phyloP scores from a whole-genome alignment of 768 basidiomycete genomes.

The Tulasnella sp. region DNA sequence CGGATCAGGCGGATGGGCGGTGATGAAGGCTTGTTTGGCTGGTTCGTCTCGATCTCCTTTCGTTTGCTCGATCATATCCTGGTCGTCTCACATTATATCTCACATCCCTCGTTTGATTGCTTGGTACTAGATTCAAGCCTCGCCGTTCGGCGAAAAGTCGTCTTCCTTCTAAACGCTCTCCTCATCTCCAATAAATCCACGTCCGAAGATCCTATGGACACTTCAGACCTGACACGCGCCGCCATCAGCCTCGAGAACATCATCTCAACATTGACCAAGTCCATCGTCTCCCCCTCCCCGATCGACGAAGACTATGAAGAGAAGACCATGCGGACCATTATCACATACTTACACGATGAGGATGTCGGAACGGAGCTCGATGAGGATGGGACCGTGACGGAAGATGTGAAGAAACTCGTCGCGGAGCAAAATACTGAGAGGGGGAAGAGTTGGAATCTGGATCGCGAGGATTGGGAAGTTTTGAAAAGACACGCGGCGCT shows the following conservation, averaged over 20 bases:
- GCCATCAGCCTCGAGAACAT: slow-evolving; percentile 11
- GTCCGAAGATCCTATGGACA: slow-evolving; percentile 10
- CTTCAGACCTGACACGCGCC: slow-evolving; percentile 1
- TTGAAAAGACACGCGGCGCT: slow-evolving; percentile 18
- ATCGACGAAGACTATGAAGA: slow-evolving; percentile 18
- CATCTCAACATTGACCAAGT: neutral
- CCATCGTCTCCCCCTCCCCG: neutral
- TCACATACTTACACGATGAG: slow-evolving; percentile 15
- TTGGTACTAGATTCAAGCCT: slow-evolving; percentile 57
- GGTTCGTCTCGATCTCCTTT: slow-evolving; percentile 32
- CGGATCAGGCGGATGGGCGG: slow-evolving; percentile 51
- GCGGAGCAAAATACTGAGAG: slow-evolving; percentile 14
- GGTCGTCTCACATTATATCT: neutral
- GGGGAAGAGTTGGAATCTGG: slow-evolving; percentile 24
- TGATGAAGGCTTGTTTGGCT: slow-evolving; percentile 47
- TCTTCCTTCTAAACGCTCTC: slow-evolving; percentile 65
- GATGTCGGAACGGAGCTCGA: neutral
- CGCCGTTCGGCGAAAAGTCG: slow-evolving; percentile 61
- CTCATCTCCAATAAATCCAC: slow-evolving; percentile 38
- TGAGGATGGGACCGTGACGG: slow-evolving; percentile 7
- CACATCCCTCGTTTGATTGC: neutral
- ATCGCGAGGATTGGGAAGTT: slow-evolving; percentile 25
- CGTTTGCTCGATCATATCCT: neutral
- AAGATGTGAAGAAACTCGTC: neutral
- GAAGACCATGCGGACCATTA: slow-evolving; percentile 12